A percentile compares a stretch with the other conserved stretches of the same genome.
Conservation (phyloP, 2,329 filamentous ascomycete genomes). For the Arthrocladium fulminans region DNA sequence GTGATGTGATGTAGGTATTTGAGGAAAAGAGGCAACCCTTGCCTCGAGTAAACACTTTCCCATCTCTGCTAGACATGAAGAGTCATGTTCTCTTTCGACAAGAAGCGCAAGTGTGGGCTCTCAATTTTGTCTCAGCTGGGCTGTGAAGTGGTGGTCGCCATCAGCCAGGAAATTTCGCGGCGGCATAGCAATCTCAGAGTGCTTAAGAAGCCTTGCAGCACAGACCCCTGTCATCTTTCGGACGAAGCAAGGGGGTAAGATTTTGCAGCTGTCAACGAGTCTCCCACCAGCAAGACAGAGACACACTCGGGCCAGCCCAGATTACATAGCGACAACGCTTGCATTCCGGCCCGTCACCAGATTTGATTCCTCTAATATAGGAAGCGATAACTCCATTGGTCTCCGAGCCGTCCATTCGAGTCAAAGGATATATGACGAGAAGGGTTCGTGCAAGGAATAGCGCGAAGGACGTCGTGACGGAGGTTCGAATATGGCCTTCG, state of each 20-base stretch:
- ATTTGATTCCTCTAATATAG: neutral
- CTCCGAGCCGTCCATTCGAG: no score
- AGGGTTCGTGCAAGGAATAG: no score
- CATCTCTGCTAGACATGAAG: neutral
- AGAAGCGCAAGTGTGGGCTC: neutral
- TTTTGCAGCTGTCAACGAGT: no score
- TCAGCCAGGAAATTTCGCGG: neutral
- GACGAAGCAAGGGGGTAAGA: conserved; percentile 3
- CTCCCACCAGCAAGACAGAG: neutral
- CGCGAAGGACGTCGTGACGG: no score
- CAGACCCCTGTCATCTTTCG: neutral
- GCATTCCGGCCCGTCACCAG: neutral
- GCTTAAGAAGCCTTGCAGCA: neutral
- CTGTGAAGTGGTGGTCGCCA: neutral
- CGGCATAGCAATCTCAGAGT: neutral
- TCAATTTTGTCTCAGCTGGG: neutral
- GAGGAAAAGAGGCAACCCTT: neutral
- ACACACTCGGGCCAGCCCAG: neutral
- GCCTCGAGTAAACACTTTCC: conserved; percentile 4
- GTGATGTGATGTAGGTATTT: conserved; percentile 4
- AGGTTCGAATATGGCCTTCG: no score
- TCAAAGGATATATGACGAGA: no score
- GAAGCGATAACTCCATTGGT: no score
- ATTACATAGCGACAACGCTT: conserved; percentile 1
- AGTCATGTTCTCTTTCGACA: neutral